Evolutionary conservation across 306 rosid genomes (phyloP), one percentile per base, ranked within the genome.

Genomic region (Cucurbita moschata): DNA sequence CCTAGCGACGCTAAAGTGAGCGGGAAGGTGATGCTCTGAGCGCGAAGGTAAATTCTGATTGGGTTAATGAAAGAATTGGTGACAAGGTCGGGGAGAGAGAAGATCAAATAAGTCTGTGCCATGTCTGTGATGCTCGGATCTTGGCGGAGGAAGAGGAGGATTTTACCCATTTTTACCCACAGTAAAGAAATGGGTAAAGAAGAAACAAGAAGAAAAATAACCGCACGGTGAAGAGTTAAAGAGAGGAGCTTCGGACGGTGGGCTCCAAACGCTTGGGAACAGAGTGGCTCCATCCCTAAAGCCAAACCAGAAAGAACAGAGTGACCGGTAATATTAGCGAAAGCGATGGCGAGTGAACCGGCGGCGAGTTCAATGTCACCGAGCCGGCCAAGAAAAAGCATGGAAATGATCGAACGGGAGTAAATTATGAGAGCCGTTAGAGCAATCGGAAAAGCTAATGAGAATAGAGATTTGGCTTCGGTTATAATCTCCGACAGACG

Each of bases 231-330:
- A 57, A 94, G 97, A 26, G 99, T 91, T 4, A 87, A 14, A 12
- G 96, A 91, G 3, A 94, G 85, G 10, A 89, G 87, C 56, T 87
- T 89, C 0, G 90, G 96, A 10, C 92, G 94, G 11, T 86, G 85
- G 0, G 98, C 98, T 1, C 99, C 97, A 71, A 87, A 94, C 79
- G 96, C 97, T 69, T 94, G 99, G 5, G 97, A 89, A 7, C 99
- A 94, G 4, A 94, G 92, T 0, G 99, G 97, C 69, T 91, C 97
- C 99, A 94, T 91, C 0, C 99, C 99, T 0, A 90, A 73, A 52
- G 97, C 85, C 0, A 94, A 59, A 2, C 99, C 99, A 0, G 96
- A 86, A 69, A 94, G 95, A 2, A 94, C 92, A 0, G 97, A 94
- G 72, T 94, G 89, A n/a, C 95, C 96, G 1, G 90, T 90, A 71